Evolutionary conservation across 192 early-diverging fungal genomes (phyloP).

Genomic region (Mortierella alpina): DNA sequence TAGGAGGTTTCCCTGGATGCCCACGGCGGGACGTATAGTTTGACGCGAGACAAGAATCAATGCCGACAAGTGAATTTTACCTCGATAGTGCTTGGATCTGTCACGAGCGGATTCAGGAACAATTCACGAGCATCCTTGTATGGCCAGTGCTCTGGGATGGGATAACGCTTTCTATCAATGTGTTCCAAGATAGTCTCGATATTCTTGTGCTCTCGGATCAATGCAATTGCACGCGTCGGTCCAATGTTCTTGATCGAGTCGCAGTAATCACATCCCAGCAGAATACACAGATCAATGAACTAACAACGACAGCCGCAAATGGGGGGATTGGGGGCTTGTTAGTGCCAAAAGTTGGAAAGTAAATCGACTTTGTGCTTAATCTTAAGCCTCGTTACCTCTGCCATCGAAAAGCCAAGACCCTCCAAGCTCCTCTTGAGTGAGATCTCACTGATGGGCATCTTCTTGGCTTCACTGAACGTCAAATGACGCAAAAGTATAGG

Average conservation of each 20-base stretch:
- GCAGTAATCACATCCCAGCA: constrained; percentile 98
- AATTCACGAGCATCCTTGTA: constrained; percentile 90
- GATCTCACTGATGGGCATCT: constrained; percentile 93
- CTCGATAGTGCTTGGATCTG: constrained; percentile 73
- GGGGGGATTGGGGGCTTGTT: not conserved
- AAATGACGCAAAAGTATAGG: constrained; percentile 92
- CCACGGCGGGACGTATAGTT: not conserved
- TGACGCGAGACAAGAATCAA: not conserved
- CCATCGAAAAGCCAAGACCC: constrained; percentile 80
- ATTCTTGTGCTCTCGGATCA: constrained; percentile 86
- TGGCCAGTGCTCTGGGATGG: constrained; percentile 90
- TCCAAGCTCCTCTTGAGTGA: constrained; percentile 82
- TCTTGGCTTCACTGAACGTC: constrained; percentile 90
- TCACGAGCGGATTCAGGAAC: constrained; percentile 85
- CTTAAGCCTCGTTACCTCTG: constrained; percentile 61
- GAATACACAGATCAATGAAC: constrained; percentile 98
- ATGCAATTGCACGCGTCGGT: constrained; percentile 80
- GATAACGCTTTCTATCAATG: constrained; percentile 81
- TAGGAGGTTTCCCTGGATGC: not conserved
- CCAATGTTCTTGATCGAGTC: constrained; percentile 96
- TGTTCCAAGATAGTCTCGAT: constrained; percentile 84
- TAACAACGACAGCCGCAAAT: constrained; percentile 38
- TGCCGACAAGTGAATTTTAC: constrained; percentile 50
- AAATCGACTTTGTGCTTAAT: too few relatives aligned
- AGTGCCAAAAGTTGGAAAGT: not conserved